Evolutionary conservation across 495 filamentous ascomycete genomes (phyloP).

Genomic region (Penicillium flavigenum): DNA sequence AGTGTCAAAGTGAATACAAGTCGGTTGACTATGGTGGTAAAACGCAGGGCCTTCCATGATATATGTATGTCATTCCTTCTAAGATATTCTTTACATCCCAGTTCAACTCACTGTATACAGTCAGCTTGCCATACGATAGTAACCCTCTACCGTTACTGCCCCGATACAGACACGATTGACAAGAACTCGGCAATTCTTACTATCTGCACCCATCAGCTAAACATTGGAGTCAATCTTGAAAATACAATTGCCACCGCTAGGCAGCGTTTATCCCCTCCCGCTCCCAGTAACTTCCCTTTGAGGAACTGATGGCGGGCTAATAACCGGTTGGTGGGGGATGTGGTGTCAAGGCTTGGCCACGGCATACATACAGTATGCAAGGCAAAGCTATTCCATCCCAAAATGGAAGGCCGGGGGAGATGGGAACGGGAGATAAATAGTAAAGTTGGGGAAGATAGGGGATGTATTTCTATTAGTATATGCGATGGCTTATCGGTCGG

Average conservation of each 20-base stretch:
- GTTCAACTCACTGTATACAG: not conserved
- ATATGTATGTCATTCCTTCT: not conserved
- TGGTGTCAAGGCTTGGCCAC: not conserved
- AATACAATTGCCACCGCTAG: not conserved
- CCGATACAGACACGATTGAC: constrained; percentile 8
- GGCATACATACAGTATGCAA: constrained; percentile 8
- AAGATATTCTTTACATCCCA: not conserved
- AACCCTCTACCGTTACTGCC: constrained; percentile 4
- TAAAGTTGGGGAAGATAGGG: constrained; percentile 8
- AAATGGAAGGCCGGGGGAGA: constrained; percentile 34
- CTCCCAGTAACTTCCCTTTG: constrained; percentile 20
- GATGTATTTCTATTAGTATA: not conserved
- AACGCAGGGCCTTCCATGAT: not conserved
- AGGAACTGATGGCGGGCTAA: constrained; percentile 1
- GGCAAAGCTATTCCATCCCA: constrained; percentile 8
- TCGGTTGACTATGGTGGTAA: too few species aligned
- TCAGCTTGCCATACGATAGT: not conserved
- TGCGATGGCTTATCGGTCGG: constrained; percentile 11
- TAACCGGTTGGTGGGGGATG: not conserved
- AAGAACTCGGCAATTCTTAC: not conserved
- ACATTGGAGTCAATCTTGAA: not conserved
- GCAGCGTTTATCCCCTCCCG: not conserved
- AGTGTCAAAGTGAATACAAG: too few species aligned
- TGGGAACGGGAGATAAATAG: constrained; percentile 6
- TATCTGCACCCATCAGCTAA: not conserved